These are phyloP conservation scores for Ustilago nuda DNA, from an alignment of 1,284 basidiomycete genomes.

Conservation along the genomic window DNA sequence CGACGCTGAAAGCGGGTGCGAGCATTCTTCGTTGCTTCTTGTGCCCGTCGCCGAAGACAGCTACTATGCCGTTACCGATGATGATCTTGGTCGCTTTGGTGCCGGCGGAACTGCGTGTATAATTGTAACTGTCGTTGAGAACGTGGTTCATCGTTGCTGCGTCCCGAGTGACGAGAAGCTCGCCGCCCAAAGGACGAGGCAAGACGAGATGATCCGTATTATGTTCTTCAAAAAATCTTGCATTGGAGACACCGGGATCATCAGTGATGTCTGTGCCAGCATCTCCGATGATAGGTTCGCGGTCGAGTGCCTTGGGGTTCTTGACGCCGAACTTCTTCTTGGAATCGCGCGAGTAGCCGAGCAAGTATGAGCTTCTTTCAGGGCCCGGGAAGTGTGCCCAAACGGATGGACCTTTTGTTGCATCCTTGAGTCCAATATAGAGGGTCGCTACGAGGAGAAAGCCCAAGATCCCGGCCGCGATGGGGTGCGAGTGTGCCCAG, in stretches of 20 bases:
- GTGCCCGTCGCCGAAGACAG: constrained; percentile 47
- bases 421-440: constrained; percentile 27
- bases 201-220: constrained; percentile 36
- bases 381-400: constrained; percentile 44
- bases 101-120: constrained; percentile 32
- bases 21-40: constrained; percentile 49
- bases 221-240: constrained; percentile 35
- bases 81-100: constrained; percentile 53
- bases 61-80: constrained; percentile 48
- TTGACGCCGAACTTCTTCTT: constrained; percentile 44
- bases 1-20: constrained; percentile 42
- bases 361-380: constrained; percentile 28
- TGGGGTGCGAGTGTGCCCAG: constrained; percentile 26
- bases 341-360: constrained; percentile 29
- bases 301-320: constrained; percentile 16
- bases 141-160: constrained; percentile 47
- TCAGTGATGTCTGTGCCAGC: constrained; percentile 47
- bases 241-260: constrained; percentile 31
- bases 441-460: constrained; percentile 6
- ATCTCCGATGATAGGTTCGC: constrained; percentile 40
- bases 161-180: constrained; percentile 45
- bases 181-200: constrained; percentile 42
- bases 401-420: constrained; percentile 27
- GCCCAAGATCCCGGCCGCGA: constrained; percentile 8
- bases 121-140: constrained; percentile 47